Percentiles rank a stretch among this genome's conserved stretches.
Evolutionary conservation across 2,329 filamentous ascomycete species (phyloP).

Genomic region (Aspergillus novofumigatus): DNA sequence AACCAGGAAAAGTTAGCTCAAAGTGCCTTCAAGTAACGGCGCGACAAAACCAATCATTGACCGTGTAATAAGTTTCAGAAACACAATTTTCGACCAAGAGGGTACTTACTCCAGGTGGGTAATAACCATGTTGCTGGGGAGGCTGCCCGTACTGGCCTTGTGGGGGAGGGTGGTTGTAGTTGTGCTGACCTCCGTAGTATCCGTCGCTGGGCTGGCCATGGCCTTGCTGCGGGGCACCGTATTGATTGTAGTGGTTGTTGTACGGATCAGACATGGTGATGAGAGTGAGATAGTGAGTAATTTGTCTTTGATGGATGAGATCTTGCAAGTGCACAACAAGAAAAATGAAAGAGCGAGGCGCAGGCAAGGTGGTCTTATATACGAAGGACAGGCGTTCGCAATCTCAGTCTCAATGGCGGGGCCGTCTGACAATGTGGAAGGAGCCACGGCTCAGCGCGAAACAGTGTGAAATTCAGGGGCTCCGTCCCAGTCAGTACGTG

Average conservation of each 20-base stretch:
- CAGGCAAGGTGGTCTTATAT: neutral
- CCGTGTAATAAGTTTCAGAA: neutral
- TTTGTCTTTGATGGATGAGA: neutral
- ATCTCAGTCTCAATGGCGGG: neutral
- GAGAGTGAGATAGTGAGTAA: neutral
- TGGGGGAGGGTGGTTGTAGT: constrained; percentile 17
- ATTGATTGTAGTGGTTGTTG: constrained; percentile 19
- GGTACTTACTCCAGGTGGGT: constrained; percentile 23
- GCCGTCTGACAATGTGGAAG: neutral
- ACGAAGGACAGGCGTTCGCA: neutral
- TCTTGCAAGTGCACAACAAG: neutral
- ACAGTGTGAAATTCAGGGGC: neutral
- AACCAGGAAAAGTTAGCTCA: neutral
- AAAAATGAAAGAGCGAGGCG: neutral
- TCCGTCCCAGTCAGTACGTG: neutral
- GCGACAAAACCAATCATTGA: neutral
- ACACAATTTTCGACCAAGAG: too few relatives aligned
- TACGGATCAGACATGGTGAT: constrained; percentile 13
- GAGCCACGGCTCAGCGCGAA: neutral
- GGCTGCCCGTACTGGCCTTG: constrained; percentile 18
- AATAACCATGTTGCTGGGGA: constrained; percentile 22
- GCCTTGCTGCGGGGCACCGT: constrained; percentile 12
- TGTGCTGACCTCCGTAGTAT: constrained; percentile 19
- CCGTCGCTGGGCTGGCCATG: constrained; percentile 9
- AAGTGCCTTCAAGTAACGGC: neutral